These are phyloP conservation scores for Nadsonia fulvescens DNA, from an alignment of 805 yeast species.

Conservation along the genomic window DNA sequence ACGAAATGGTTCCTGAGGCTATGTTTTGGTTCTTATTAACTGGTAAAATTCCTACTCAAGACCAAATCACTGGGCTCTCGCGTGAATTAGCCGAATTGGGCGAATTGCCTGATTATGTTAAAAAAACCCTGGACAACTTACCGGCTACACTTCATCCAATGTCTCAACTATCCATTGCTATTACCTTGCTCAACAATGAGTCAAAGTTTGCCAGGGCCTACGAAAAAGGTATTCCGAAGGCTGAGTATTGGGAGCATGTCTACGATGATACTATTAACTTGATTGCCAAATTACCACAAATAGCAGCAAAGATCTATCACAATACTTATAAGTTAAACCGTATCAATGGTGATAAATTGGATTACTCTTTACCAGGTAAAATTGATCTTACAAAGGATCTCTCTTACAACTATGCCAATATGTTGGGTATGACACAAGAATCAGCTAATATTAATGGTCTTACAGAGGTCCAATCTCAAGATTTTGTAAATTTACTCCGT, in stretches of 20 bases:
- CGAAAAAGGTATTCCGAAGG: slow-evolving; percentile 66
- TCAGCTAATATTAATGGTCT: too few species aligned
- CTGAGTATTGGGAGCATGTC: slow-evolving; percentile 68
- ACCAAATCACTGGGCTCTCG: slow-evolving; percentile 52
- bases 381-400: slow-evolving; percentile 31
- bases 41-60: slow-evolving; percentile 63
- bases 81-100: slow-evolving; percentile 68
- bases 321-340: slow-evolving; percentile 67
- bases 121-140: slow-evolving; percentile 49
- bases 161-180: slow-evolving; percentile 79
- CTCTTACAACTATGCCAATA: slow-evolving; percentile 46
- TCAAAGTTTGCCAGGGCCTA: slow-evolving; percentile 74
- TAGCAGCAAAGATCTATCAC: slow-evolving; percentile 71
- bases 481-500: slow-evolving; percentile 67
- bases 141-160: slow-evolving; percentile 71
- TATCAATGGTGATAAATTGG: slow-evolving; percentile 57
- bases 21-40: slow-evolving; percentile 68
- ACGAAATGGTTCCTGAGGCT: slow-evolving; percentile 55
- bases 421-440: slow-evolving; percentile 41
- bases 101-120: slow-evolving; percentile 61
- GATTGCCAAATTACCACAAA: slow-evolving; percentile 64
- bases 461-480: too few species aligned
- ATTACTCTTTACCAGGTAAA: slow-evolving; percentile 23
- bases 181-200: slow-evolving; percentile 66
- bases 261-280: slow-evolving; percentile 67